Evolutionary conservation across 495 filamentous ascomycete genomes (phyloP), one percentile per base, ranked within the genome.

Genomic region (Penicillium coffeae): DNA sequence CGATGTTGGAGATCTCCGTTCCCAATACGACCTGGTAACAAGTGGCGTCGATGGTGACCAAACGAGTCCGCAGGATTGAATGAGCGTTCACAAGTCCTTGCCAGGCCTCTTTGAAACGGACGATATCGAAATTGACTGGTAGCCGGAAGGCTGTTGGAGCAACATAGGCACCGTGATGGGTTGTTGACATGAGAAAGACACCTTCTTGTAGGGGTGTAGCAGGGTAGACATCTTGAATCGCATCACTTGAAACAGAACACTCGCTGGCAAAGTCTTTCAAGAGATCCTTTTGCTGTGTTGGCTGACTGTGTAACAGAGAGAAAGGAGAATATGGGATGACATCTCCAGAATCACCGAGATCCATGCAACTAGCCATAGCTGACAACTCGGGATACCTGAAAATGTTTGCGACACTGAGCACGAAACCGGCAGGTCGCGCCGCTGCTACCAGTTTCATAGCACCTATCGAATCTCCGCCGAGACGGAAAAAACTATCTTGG

Each of bases 211-310:
- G 21, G 2, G 47, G 32, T 7, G 32, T 50, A 36, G 78, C 81
- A 7, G 78, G 76, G 43, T 77, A 81, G 0, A 81, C 58, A 54
- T 84, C 80, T 45, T 77, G 71, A n/a, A 85, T 63, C 0, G 5
- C 2, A n/a, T 46, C 43, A 2, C 6, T 13, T 1, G 22, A 1
- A 16, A 44, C 33, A n/a, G 3, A 4, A 18, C 35, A 37, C 13
- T n/a, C 4, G 5, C 4, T 13, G 12, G 35, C 35, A n/a, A 18
- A 4, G 5, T 14, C 15, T 14, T 7, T 4, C 35, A 37, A 13
- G 4, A 37, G 12, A 18, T 18, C 13, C 5, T 4, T 37, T 7
- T 4, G 6, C 35, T 37, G 35, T 4, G 12, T 14, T 4, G 5
- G 13, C 13, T 37, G 5, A 6, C 5, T 4, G 6, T 5, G 13